phyloP scores from a whole-genome alignment of 2,329 filamentous ascomycete species.

The Aspergillus vadensis region DNA sequence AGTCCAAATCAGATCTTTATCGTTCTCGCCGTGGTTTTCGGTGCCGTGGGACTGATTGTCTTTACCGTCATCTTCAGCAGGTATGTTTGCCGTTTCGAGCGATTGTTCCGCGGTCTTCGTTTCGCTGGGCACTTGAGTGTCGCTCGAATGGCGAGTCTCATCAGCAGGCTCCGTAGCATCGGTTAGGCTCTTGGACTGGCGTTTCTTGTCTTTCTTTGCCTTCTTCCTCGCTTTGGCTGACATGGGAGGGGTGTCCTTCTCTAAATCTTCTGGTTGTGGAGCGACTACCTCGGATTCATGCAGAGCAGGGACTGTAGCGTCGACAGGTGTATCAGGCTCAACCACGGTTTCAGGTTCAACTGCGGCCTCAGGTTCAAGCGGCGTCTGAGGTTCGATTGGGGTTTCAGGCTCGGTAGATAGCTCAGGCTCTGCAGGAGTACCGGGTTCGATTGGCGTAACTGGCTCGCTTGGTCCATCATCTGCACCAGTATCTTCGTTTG shows the following conservation, averaged over 20 bases:
- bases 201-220: constrained; percentile 50
- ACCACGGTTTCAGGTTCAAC: neutral
- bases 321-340: neutral
- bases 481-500: constrained; percentile 23
- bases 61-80: constrained; percentile 49
- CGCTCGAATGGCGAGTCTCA: constrained; percentile 20
- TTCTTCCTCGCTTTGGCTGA: constrained; percentile 48
- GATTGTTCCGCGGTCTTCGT: constrained; percentile 24
- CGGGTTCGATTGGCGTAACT: neutral
- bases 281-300: neutral
- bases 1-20: constrained; percentile 47
- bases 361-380: neutral
- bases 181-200: constrained; percentile 35
- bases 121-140: constrained; percentile 18
- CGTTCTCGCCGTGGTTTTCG: constrained; percentile 37
- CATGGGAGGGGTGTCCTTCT: constrained; percentile 31
- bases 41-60: constrained; percentile 48
- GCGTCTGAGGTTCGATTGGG: neutral
- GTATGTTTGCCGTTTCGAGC: constrained; percentile 32
- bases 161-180: constrained; percentile 13
- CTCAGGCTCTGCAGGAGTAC: neutral
- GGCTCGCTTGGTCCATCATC: neutral
- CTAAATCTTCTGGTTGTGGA: constrained; percentile 17
- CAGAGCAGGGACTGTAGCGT: neutral
- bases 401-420: neutral